These are phyloP conservation scores for Trametes cinnabarina DNA, from an alignment of 768 basidiomycete species.

Conservation along the genomic window DNA sequence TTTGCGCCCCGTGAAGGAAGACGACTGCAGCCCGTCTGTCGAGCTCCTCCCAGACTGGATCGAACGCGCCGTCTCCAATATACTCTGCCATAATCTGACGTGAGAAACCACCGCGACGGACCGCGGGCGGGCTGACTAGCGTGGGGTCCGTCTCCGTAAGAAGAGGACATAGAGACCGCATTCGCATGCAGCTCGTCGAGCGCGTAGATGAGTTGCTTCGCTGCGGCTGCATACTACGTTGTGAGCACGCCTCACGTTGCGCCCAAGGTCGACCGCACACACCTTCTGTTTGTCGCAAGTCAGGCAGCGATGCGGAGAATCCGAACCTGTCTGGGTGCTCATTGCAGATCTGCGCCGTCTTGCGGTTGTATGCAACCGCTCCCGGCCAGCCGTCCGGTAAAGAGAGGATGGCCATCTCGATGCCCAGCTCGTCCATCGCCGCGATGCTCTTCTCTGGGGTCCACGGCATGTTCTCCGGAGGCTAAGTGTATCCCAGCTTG, in stretches of 20 bases:
- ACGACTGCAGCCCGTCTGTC: constrained; percentile 56
- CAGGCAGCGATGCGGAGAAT: constrained; percentile 66
- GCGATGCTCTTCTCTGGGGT: constrained; percentile 49
- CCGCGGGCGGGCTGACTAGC: constrained; percentile 44
- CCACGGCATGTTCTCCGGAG: constrained; percentile 66
- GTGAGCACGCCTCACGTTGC: background rate
- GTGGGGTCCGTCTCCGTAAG: constrained; percentile 52
- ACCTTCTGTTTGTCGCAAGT: background rate
- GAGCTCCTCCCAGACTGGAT: constrained; percentile 67
- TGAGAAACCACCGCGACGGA: too few relatives aligned
- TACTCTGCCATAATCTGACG: constrained; percentile 43
- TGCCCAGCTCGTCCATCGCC: constrained; percentile 57
- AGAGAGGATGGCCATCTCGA: constrained; percentile 63
- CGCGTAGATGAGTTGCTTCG: constrained; percentile 58
- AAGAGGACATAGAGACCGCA: constrained; percentile 64
- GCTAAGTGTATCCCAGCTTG: constrained; percentile 59
- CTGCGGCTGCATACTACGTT: constrained; percentile 40
- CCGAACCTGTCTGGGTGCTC: constrained; percentile 57
- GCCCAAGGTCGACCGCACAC: background rate
- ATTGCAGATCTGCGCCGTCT: constrained; percentile 45
- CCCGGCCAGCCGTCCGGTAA: constrained; percentile 52
- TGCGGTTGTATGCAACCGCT: constrained; percentile 43
- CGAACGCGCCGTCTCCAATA: constrained; percentile 60
- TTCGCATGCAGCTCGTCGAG: constrained; percentile 60
- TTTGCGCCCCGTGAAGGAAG: constrained; percentile 72